These are phyloP conservation scores for Aristolochia contorta DNA, from an alignment of 164 flowering plant genomes.

Conservation along the genomic window DNA sequence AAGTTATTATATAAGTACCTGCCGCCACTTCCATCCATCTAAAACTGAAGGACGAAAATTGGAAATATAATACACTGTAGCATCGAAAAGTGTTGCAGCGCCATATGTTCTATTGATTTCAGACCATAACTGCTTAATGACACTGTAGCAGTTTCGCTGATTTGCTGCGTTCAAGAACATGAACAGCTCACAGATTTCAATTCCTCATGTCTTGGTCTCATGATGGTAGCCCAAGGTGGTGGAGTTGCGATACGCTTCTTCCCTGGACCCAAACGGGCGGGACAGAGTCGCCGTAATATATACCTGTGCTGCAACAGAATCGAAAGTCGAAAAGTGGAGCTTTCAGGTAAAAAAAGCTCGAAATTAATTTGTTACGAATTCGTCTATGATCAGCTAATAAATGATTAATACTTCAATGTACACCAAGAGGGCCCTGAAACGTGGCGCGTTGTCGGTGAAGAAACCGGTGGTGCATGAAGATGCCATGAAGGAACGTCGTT, in stretches of 20 bases:
- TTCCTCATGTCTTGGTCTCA: no score
- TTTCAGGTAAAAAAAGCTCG: no score
- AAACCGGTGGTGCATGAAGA: conserved; percentile 13
- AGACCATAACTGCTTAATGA: conserved; percentile 40
- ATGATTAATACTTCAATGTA: conserved; percentile 51
- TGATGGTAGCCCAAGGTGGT: conserved; percentile 49
- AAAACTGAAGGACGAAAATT: background rate
- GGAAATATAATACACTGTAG: no score
- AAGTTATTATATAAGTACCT: conserved; percentile 7
- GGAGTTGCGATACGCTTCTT: conserved; percentile 29
- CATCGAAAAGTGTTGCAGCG: no score
- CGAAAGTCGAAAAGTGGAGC: no score
- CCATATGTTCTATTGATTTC: conserved; percentile 38
- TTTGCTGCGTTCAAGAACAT: conserved; percentile 22
- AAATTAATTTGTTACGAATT: background rate
- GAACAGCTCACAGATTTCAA: no score
- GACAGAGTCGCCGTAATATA: conserved; percentile 56
- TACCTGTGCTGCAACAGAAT: conserved; percentile 41
- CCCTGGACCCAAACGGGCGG: conserved; percentile 40
- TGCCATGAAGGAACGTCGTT: no score
- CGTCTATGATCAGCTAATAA: background rate
- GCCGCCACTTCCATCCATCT: conserved; percentile 6
- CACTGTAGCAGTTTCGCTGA: conserved; percentile 37
- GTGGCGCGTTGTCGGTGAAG: conserved; percentile 27
- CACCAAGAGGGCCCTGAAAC: conserved; percentile 37